A percentile compares a stretch with the other conserved stretches of the same genome.
phyloP scores from a whole-genome alignment of 768 basidiomycete genomes.

The Tulasnella sp. region DNA sequence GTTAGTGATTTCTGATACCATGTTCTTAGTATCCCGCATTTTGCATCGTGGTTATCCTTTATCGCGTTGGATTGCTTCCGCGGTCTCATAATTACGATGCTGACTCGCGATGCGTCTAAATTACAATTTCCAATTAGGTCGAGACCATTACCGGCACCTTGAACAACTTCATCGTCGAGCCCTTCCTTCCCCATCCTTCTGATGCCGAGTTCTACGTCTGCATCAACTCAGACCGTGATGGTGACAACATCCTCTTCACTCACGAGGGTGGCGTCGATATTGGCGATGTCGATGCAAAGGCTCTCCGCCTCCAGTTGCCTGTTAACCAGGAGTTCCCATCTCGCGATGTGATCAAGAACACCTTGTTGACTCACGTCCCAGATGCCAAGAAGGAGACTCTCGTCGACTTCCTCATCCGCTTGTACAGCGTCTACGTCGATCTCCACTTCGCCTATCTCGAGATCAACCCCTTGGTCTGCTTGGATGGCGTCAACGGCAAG shows the following conservation, averaged over 20 bases:
- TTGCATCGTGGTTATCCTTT: neutral
- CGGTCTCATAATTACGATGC: neutral
- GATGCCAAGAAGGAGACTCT: slow-evolving; percentile 76
- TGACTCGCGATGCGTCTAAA: slow-evolving; percentile 12
- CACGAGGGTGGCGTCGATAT: slow-evolving; percentile 99
- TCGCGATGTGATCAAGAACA: slow-evolving; percentile 66
- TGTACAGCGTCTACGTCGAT: slow-evolving; percentile 97
- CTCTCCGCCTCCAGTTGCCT: slow-evolving; percentile 79
- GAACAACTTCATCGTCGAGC: slow-evolving; percentile 97
- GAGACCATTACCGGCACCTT: slow-evolving; percentile 92
- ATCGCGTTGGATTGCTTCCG: neutral
- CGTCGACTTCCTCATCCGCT: slow-evolving; percentile 88
- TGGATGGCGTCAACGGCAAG: slow-evolving; percentile 70
- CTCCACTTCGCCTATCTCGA: slow-evolving; percentile 99
- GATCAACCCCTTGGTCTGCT: slow-evolving; percentile 96
- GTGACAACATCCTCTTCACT: slow-evolving; percentile 95
- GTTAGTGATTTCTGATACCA: slow-evolving; percentile 46
- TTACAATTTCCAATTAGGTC: slow-evolving; percentile 51
- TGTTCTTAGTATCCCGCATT: slow-evolving; percentile 20
- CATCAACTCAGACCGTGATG: slow-evolving; percentile 91
- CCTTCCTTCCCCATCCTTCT: slow-evolving; percentile 94
- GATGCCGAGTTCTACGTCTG: slow-evolving; percentile 98
- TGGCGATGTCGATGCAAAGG: slow-evolving; percentile 97
- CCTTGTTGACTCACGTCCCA: slow-evolving; percentile 81
- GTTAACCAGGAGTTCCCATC: slow-evolving; percentile 77